phyloP scores from a whole-genome alignment of 73 alveolate genomes.

The Urostyla sp. region DNA sequence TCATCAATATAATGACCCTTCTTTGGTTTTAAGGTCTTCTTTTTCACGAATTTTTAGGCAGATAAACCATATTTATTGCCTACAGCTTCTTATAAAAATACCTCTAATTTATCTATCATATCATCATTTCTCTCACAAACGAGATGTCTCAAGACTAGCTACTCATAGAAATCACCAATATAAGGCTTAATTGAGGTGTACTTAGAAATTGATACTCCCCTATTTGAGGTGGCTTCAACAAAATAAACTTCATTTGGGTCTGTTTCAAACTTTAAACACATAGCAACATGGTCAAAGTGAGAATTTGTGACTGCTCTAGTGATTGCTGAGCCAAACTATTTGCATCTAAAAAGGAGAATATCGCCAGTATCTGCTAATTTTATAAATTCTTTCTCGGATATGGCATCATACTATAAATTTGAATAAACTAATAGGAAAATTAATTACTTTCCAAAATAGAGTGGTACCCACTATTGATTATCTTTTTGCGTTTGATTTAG shows the following conservation, averaged over 20 bases:
- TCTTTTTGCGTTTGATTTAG: neutral
- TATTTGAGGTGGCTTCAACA: slow-evolving; percentile 59
- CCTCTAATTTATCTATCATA: slow-evolving; percentile 62
- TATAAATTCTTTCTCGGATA: slow-evolving; percentile 68
- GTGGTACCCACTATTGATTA: neutral
- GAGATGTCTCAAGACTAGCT: slow-evolving; percentile 73
- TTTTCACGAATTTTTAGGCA: slow-evolving; percentile 57
- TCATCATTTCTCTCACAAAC: slow-evolving; percentile 48
- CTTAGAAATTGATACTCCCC: slow-evolving; percentile 59
- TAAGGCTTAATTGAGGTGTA: slow-evolving; percentile 33
- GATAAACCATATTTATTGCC: slow-evolving; percentile 69
- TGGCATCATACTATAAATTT: slow-evolving; percentile 70
- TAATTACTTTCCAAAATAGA: slow-evolving; percentile 61
- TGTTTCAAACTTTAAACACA: slow-evolving; percentile 74
- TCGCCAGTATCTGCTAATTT: slow-evolving; percentile 91
- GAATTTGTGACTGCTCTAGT: slow-evolving; percentile 82
- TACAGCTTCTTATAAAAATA: slow-evolving; percentile 68
- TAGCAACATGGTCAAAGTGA: slow-evolving; percentile 92
- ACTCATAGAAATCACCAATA: slow-evolving; percentile 58
- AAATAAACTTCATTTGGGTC: slow-evolving; percentile 71
- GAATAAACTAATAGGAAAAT: slow-evolving; percentile 1
- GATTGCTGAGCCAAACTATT: slow-evolving; percentile 63
- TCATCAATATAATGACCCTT: slow-evolving; percentile 48
- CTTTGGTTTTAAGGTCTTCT: slow-evolving; percentile 49
- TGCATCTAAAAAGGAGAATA: slow-evolving; percentile 83